Evolutionary conservation across 345 rosid genomes (phyloP).

Genomic region (Limnanthes douglasii): DNA sequence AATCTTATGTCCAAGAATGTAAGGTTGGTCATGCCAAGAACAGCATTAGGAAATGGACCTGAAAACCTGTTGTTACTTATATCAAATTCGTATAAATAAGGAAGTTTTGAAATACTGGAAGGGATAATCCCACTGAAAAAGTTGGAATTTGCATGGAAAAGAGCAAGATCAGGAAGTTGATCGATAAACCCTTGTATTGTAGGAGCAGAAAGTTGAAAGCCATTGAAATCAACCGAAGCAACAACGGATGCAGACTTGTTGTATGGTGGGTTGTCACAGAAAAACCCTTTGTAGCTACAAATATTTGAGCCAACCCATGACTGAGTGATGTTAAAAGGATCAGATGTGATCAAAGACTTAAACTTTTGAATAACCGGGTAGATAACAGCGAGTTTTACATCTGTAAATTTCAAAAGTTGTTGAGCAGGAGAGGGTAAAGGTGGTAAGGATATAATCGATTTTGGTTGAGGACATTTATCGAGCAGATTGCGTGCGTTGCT

Average conservation of each 20-base stretch:
- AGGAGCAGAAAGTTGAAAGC: constrained; percentile 64
- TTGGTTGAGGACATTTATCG: no score
- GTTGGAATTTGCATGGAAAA: constrained; percentile 88
- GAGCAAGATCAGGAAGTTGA: constrained; percentile 52
- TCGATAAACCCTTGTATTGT: constrained; percentile 67
- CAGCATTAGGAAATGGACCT: constrained; percentile 53
- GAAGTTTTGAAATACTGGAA: constrained; percentile 38
- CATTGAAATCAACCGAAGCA: constrained; percentile 84
- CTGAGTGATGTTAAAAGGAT: constrained; percentile 50
- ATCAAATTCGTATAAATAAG: constrained; percentile 75
- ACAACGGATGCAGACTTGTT: constrained; percentile 53
- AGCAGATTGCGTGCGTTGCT: no score
- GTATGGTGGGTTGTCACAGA: constrained; percentile 71
- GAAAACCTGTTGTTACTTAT: constrained; percentile 62
- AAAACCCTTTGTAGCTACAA: constrained; percentile 69
- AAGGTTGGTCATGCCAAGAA: constrained; percentile 35
- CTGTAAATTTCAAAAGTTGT: constrained; percentile 32
- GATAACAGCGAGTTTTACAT: constrained; percentile 52
- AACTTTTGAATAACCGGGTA: constrained; percentile 69
- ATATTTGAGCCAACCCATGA: constrained; percentile 70
- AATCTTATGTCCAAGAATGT: constrained; percentile 68
- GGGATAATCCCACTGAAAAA: constrained; percentile 46
- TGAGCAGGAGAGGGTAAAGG: no score
- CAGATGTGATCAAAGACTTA: constrained; percentile 51
- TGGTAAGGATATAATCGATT: no score